Conservation (phyloP, 2,329 filamentous ascomycete species). For the Hypomyces rosellus region DNA sequence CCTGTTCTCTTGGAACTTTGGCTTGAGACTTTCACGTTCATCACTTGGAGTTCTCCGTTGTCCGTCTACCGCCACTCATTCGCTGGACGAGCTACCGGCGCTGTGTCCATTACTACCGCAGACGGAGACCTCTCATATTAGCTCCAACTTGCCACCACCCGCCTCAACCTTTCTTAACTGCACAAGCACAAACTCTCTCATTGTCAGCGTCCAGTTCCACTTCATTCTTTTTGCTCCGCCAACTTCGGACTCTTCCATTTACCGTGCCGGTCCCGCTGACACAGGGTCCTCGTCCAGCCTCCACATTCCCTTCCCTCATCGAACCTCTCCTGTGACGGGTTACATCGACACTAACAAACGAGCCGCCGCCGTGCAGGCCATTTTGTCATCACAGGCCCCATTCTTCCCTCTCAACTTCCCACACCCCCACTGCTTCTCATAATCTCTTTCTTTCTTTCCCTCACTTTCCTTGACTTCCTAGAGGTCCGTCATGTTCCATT, state of each 20-base stretch:
- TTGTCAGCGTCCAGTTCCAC: not conserved
- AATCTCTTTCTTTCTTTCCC: conserved; percentile 8
- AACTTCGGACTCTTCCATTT: conserved; percentile 9
- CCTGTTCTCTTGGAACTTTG: no score
- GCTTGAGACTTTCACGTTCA: no score
- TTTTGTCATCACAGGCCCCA: conserved; percentile 16
- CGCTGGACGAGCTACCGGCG: not conserved
- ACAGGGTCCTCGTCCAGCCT: conserved; percentile 1
- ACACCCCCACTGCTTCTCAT: conserved; percentile 10
- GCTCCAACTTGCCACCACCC: no score
- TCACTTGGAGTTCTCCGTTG: no score
- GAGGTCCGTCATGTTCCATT: conserved; percentile 24
- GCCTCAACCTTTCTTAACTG: no score
- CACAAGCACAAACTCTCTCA: conserved; percentile 4
- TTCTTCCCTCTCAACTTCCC: conserved; percentile 6
- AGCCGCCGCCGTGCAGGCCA: conserved; percentile 14
- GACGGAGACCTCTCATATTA: not conserved
- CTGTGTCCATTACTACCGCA: not conserved
- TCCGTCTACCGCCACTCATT: conserved; percentile 6
- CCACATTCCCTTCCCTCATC: conserved; percentile 9
- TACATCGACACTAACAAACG: conserved; percentile 20
- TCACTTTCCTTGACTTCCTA: conserved; percentile 13
- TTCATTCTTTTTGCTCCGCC: not conserved
- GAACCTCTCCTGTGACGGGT: conserved; percentile 10
- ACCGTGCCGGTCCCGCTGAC: conserved; percentile 1